Base-by-base conservation (phyloP, 106 monocot genomes). In the Dioscorea alata region DNA sequence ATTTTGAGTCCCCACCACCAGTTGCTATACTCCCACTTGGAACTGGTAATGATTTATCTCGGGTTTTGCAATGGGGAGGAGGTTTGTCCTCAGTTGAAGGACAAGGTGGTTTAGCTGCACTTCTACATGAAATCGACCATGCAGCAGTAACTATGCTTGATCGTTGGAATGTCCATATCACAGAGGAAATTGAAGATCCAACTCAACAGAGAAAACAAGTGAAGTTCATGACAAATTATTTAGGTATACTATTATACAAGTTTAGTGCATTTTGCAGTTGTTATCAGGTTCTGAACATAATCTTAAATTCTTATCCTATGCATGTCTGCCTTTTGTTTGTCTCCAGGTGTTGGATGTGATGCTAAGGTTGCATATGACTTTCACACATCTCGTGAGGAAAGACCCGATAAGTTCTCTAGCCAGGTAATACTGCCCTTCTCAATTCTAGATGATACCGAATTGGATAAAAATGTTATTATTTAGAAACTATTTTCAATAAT, bases 351-450 rank as follows among this genome's bases (percentile, higher is more conserved):
- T 69, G 88, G 88, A 57, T 94, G 94, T 75, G 94, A 90, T 83
- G 94, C 94, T 69, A 94, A 94, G 71, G 90, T 94, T 69, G 94
- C 94, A n/a, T 94, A 94, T 62, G 85, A 90, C 52, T 90, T 94
- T 69, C 90, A 94, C 75, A 83, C 64, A 50, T 85, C 76, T 13
- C 75, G 94, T 23, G 90, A 90, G 76, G 90, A 90, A 80, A 85
- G 78, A 49, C 90, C 94, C 49, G 85, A 94, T 62, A 81, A 79
- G 61, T 94, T 94, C 61, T 83, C 72, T 59, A 94, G 73, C 75
- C 83, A 80, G 88, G 88, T 88, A 57, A 50, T 10, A 42, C 0
- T 6, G 42, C 42, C 42, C 42, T 5, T 0, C 3, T 28, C 3
- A 28, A 1, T 28, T 28, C 3, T 28, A 28, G 28, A 28, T 28